These are phyloP conservation scores for Mesembryanthemum crystallinum DNA, from an alignment of 148 eudicot genomes.

Conservation along the genomic window DNA sequence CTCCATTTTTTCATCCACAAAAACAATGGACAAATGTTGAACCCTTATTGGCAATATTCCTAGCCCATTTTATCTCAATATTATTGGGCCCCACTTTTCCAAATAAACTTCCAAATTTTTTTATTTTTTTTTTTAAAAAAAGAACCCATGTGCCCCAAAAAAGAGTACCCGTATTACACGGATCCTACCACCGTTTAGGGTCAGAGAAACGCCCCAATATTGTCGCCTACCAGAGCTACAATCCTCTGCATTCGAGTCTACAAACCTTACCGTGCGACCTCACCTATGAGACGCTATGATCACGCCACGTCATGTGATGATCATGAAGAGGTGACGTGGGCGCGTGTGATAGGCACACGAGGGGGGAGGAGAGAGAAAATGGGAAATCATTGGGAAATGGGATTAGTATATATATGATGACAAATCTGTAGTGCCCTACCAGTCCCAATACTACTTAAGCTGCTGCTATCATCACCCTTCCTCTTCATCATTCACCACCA, in stretches of 20 bases:
- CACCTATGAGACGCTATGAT: background rate
- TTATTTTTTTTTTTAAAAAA: background rate
- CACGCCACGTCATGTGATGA: background rate
- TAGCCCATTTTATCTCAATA: background rate
- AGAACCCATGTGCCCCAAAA: slow-evolving; percentile 17
- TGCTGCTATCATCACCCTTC: background rate
- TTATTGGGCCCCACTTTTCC: too few species aligned
- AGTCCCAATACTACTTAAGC: background rate
- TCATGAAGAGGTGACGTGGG: background rate
- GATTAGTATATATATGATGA: slow-evolving; percentile 8
- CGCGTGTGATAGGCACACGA: too few species aligned
- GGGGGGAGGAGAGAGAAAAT: slow-evolving; percentile 13
- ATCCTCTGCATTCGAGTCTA: background rate
- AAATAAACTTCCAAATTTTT: too few species aligned
- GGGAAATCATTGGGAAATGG: background rate
- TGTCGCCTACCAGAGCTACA: background rate
- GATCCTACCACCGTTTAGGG: slow-evolving; percentile 11
- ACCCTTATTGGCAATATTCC: background rate
- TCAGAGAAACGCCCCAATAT: background rate
- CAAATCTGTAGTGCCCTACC: slow-evolving; percentile 16
- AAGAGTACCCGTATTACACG: slow-evolving; percentile 20
- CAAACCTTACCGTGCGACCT: background rate
- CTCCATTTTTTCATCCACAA: background rate
- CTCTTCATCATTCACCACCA: background rate
- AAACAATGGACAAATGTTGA: background rate